A percentile compares a stretch with the other conserved stretches of the same genome.
Conservation (phyloP, 2,329 filamentous ascomycete genomes). For the Ophiosphaerella herpotricha region DNA sequence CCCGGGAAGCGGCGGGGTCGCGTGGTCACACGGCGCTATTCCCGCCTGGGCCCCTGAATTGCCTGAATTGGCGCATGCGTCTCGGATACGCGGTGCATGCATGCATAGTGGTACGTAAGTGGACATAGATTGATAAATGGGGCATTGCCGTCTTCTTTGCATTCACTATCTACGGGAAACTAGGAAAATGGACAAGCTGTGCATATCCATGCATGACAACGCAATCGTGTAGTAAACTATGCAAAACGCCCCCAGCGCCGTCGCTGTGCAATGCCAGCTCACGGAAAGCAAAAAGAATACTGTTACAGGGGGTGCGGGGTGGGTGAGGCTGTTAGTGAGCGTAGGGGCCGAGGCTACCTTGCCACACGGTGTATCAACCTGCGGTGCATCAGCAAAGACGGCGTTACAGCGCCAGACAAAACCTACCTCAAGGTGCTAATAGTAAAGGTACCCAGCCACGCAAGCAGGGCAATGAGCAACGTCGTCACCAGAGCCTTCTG, state of each 20-base stretch:
- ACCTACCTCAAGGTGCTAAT: constrained; percentile 63
- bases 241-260: constrained; percentile 4
- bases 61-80: no score
- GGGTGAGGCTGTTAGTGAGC: neutral
- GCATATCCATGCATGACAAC: neutral
- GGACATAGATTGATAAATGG: no score
- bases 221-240: neutral
- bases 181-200: neutral
- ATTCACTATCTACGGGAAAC: neutral
- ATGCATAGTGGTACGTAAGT: no score
- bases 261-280: constrained; percentile 9
- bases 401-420: neutral
- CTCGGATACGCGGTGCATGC: no score
- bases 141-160: neutral
- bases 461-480: constrained; percentile 77
- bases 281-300: constrained; percentile 3
- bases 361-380: constrained; percentile 37
- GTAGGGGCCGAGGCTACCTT: constrained; percentile 26
- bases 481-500: constrained; percentile 77
- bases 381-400: constrained; percentile 8
- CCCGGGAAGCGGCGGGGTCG: neutral
- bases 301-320: neutral
- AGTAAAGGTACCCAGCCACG: constrained; percentile 90
- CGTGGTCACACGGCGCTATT: neutral
- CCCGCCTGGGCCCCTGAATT: no score